Evolutionary conservation across 1,284 basidiomycete genomes (phyloP), one percentile per base, ranked within the genome.

Genomic region (Microbotryomycetes sp.): DNA sequence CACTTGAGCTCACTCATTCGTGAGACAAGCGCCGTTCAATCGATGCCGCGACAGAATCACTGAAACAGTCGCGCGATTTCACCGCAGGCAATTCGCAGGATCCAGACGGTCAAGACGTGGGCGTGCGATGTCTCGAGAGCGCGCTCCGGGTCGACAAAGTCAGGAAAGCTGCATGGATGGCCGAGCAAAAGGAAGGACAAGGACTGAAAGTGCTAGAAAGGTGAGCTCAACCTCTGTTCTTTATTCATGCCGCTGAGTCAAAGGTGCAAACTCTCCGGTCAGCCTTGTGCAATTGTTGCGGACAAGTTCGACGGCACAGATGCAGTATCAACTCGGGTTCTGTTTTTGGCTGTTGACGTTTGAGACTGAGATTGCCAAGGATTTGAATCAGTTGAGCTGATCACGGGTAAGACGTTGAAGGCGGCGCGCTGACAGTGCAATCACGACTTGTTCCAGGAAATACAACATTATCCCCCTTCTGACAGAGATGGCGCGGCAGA

Each of bases 331-430:
- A 78, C 85, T 91, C 47, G 84, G 86, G 35, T 90, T 91, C 72
- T 93, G 89, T 74, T 80, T 97, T 69, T 98, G 94, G 94, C 79
- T 97, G 63, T 79, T 98, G 64, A 89, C 90, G 0, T 98, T 97
- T 69, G 89, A 97, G 74, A 80, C 84, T 69, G 82, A 86, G 45
- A 83, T 94, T 31, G 88, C 92, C 1, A 83, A 88, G 65, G 82
- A 89, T 59, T 84, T 97, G 70, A 90, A 96, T 77, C 85, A 68
- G 21, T 18, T 21, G 5, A 21, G 27, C 29, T 1, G 29, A 9
- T 24, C 48, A 9, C 30, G 13, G n/a, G n/a, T n/a, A n/a, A n/a
- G n/a, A n/a, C n/a, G n/a, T n/a, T 6, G 28, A 47, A 5, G 45
- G 21, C 1, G n/a, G 18, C 7, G 18, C 57, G 61, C 55, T 24